A percentile compares a stretch with the other conserved stretches of the same genome.
phyloP scores from a whole-genome alignment of 495 filamentous ascomycete species.

The Tuber magnatum region DNA sequence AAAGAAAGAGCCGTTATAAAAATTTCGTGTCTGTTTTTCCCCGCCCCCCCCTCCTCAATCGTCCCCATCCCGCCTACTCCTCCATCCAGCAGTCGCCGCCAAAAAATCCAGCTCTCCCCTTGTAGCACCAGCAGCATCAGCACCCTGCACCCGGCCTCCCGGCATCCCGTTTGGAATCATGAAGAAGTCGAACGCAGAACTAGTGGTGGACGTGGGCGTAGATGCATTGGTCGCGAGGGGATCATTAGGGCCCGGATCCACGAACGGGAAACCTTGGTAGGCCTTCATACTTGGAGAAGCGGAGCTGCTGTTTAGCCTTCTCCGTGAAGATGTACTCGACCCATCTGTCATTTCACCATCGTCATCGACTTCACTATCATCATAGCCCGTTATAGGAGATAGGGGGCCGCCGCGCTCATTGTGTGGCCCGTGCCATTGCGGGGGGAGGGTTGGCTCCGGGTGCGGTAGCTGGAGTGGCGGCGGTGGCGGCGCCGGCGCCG shows the following conservation, averaged over 20 bases:
- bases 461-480: slow-evolving; percentile 17
- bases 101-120: slow-evolving; percentile 32
- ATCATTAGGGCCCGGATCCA: slow-evolving; percentile 28
- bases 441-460: slow-evolving; percentile 11
- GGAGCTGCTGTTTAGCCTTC: slow-evolving; percentile 23
- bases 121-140: slow-evolving; percentile 28
- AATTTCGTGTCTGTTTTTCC: background rate
- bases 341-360: slow-evolving; percentile 31
- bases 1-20: background rate
- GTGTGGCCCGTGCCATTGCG: slow-evolving; percentile 28
- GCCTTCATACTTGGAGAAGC: slow-evolving; percentile 36
- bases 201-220: slow-evolving; percentile 35
- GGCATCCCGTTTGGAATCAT: slow-evolving; percentile 38
- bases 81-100: slow-evolving; percentile 30
- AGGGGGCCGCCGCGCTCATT: slow-evolving; percentile 18
- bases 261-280: slow-evolving; percentile 33
- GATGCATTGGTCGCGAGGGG: slow-evolving; percentile 34
- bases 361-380: slow-evolving; percentile 23
- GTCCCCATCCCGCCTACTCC: slow-evolving; percentile 26
- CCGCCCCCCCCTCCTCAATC: slow-evolving; percentile 16
- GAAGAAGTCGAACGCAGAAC: slow-evolving; percentile 37
- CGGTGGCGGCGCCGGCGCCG: slow-evolving; percentile 12
- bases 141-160: slow-evolving; percentile 17
- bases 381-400: slow-evolving; percentile 31
- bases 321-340: slow-evolving; percentile 30